A percentile compares a stretch with the other conserved stretches of the same genome.
Conservation (phyloP, 2,329 filamentous ascomycete genomes). For the Phialemoniopsis sp. region DNA sequence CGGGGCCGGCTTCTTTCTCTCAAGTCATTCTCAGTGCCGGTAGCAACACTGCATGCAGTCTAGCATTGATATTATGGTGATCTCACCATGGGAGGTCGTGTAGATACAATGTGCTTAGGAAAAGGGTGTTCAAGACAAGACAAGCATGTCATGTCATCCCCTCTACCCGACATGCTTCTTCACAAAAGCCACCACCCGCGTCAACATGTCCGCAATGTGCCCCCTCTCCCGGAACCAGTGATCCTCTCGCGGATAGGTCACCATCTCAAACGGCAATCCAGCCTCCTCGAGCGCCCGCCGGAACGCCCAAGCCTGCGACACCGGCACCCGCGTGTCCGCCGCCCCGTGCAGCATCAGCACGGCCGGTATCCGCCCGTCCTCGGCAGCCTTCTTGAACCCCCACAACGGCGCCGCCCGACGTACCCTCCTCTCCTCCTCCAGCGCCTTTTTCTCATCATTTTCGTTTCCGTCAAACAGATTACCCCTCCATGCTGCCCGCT, state of each 20-base stretch:
- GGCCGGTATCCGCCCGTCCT: slow-evolving; percentile 5
- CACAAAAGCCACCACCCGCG: slow-evolving; percentile 12
- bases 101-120: too few species aligned
- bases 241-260: slow-evolving; percentile 25
- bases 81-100: too few species aligned
- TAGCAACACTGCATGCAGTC: too few species aligned
- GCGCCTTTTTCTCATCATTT: slow-evolving; percentile 16
- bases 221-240: slow-evolving; percentile 23
- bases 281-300: slow-evolving; percentile 18
- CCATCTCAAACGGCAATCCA: slow-evolving; percentile 23
- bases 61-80: too few species aligned
- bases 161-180: neutral
- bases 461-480: too few species aligned
- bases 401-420: slow-evolving; percentile 4
- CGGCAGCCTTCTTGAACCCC: slow-evolving; percentile 5
- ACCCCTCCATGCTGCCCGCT: slow-evolving; percentile 8
- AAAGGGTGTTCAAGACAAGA: too few species aligned
- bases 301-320: slow-evolving; percentile 25
- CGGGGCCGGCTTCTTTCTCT: too few species aligned
- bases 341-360: slow-evolving; percentile 20
- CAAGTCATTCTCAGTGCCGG: too few species aligned
- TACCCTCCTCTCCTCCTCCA: slow-evolving; percentile 7
- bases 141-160: too few species aligned
- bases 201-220: slow-evolving; percentile 17
- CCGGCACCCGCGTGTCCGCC: slow-evolving; percentile 23